Evolutionary conservation across 1,139 yeast genomes (phyloP), one percentile per base, ranked within the genome.

Genomic region (Candida neerlandica): DNA sequence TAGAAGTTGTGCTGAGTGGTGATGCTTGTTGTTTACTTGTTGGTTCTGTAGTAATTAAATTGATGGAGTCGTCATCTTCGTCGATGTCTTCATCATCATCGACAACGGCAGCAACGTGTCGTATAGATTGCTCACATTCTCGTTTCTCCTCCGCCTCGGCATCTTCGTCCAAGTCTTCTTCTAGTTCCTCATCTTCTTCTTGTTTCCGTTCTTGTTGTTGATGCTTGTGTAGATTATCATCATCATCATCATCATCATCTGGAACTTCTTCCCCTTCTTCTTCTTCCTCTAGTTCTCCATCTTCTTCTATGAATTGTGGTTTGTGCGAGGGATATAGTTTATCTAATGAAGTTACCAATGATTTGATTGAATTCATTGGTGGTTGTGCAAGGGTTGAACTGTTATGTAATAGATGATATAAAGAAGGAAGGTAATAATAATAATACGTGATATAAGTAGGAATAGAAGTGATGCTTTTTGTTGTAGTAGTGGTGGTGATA

Each of bases 321-420:
- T 51, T 46, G 37, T 48, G 47, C 14, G 18, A 56, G 43, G 75
- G 69, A 50, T 67, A 68, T 43, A 70, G 55, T 42, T 57, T 61
- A 49, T 73, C 78, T 51, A 74, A 57, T 35, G 77, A 72, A 53
- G 62, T 63, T 44, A 71, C 77, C 45, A 73, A 54, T 29, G 70
- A 58, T 51, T 71, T 73, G 43, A 73, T 64, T 33, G 76, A 71
- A 58, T 73, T 73, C 78, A 73, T 37, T 21, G 16, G 35, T 33
- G 35, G 11, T 7, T n/a, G 35, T 7, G 35, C 9, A 14, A 5
- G 35, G 9, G 27, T 7, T 4, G 27, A 23, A 23, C 9, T 23
- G 27, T 10, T 23, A 6, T 23, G 27, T 23, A 23, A 10, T 23
- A 23, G 27, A 23, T 10, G 27, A 23, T 23, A 23, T 23, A 23